Evolutionary conservation across 768 basidiomycete species (phyloP).

Genomic region (Suillus subluteus): DNA sequence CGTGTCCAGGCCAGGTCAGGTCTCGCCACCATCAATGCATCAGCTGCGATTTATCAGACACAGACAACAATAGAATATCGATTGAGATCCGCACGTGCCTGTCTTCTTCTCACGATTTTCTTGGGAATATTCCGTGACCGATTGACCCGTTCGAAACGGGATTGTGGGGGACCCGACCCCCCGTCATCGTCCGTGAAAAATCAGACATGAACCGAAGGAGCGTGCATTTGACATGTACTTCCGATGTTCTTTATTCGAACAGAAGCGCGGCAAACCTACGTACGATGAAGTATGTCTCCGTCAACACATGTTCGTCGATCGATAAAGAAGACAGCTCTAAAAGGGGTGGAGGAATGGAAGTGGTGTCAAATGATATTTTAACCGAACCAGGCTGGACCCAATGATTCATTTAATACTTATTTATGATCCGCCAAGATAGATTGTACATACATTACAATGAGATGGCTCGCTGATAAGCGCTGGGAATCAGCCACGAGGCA

Average conservation of each 20-base stretch:
- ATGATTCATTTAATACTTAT: constrained; percentile 10
- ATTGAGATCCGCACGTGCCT: constrained; percentile 12
- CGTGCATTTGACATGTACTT: not conserved
- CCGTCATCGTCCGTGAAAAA: no score
- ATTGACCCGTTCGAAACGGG: constrained; percentile 28
- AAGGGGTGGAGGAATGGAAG: constrained; percentile 7
- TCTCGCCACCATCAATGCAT: no score
- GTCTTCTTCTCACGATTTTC: constrained; percentile 24
- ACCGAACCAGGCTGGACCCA: not conserved
- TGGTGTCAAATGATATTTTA: not conserved
- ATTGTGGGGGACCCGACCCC: constrained; percentile 6
- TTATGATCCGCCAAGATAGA: constrained; percentile 9
- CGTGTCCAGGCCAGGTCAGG: not conserved
- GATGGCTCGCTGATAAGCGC: constrained; percentile 6
- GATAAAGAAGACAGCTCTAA: not conserved
- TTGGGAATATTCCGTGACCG: constrained; percentile 17
- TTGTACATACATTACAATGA: not conserved
- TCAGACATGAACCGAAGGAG: not conserved
- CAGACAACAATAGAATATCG: constrained; percentile 11
- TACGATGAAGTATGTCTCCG: not conserved
- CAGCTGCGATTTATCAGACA: constrained; percentile 13
- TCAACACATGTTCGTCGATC: constrained; percentile 7
- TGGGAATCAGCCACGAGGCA: constrained; percentile 8
- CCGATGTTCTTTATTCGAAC: not conserved
- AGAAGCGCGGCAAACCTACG: not conserved